Evolutionary conservation across 345 rosid genomes (phyloP), one percentile per base, ranked within the genome.

Genomic region (Eucalyptus tenuipes): DNA sequence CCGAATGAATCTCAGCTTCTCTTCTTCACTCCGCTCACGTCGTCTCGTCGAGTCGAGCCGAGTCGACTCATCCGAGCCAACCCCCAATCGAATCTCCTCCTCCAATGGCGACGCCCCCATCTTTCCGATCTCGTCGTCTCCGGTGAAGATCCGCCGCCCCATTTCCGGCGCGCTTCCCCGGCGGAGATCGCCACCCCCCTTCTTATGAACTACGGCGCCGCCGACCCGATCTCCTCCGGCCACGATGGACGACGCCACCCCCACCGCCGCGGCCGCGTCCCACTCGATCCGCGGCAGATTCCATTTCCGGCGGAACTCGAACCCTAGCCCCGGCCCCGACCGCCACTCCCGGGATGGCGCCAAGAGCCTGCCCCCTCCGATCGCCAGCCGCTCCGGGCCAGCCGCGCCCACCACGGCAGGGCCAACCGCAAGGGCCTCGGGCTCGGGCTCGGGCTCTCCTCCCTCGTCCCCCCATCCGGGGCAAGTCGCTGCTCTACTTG

Each of bases 241-340:
- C 50, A 29, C 89, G 64, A 61, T 89, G 87, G 88, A 88, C 88
- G 90, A 86, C 85, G 42, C 57, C 86, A 86, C 82, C 91, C 57
- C 57, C 10, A 20, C 57, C 57, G 87, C 85, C 68, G 87, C 85
- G 50, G 85, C 80, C 75, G 89, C 45, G 33, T 86, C 90, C 29
- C 90, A 89, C 88, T 93, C 94, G 90, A 92, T 95, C 88, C 94
- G 99, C 14, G 98, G 93, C 91, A 96, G 99, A 15, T 90, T 94
- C 88, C 97, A 88, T 33, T 92, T 94, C 85, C 96, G 95, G 90
- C 89, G 97, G 24, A 94, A 92, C 88, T 89, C 95, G 7, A 93
- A 85, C 91, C 91, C 87, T 88, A 37, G 40, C 47, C 91, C 91
- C 44, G 93, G 89, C 88, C 95, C 91, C 75, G 40, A 50, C 27